These are phyloP conservation scores for Rhodotorula graminis DNA, from an alignment of 768 basidiomycete species.

Conservation along the genomic window DNA sequence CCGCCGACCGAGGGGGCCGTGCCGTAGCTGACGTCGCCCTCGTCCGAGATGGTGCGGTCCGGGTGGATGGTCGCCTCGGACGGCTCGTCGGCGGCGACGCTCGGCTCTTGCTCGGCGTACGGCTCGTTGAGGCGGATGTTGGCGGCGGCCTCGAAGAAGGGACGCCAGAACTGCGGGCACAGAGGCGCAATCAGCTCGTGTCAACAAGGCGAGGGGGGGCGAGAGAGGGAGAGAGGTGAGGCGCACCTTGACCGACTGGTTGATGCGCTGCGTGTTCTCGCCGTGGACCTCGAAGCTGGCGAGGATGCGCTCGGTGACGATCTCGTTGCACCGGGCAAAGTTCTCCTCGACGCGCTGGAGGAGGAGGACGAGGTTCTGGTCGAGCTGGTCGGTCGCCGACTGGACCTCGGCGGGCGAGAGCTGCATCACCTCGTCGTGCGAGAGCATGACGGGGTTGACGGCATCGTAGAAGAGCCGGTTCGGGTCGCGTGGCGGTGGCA, in stretches of 20 bases:
- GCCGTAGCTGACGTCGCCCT: conserved; percentile 15
- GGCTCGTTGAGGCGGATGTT: conserved; percentile 65
- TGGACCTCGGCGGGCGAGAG: conserved; percentile 27
- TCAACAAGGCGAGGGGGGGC: background rate
- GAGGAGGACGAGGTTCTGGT: conserved; percentile 87
- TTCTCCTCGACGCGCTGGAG: conserved; percentile 93
- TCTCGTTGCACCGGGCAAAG: conserved; percentile 80
- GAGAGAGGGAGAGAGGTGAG: conserved; percentile 8
- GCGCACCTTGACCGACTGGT: conserved; percentile 81
- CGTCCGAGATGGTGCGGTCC: conserved; percentile 24
- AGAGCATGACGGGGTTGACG: conserved; percentile 27
- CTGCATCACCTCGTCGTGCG: conserved; percentile 15
- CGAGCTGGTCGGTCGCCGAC: conserved; percentile 73
- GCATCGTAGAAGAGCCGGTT: conserved; percentile 34
- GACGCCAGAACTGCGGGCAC: conserved; percentile 76
- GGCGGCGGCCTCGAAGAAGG: conserved; percentile 91
- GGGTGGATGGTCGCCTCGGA: conserved; percentile 40
- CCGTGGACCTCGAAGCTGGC: conserved; percentile 88
- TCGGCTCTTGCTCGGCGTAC: conserved; percentile 57
- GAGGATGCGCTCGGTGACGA: conserved; percentile 71
- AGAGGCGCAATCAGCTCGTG: background rate
- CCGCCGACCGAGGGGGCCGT: conserved; percentile 8
- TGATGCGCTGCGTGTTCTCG: conserved; percentile 75
- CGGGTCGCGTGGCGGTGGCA: conserved; percentile 27
- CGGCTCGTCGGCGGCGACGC: conserved; percentile 56